Conservation (phyloP, 768 basidiomycete genomes). For the Naganishia friedmannii region DNA sequence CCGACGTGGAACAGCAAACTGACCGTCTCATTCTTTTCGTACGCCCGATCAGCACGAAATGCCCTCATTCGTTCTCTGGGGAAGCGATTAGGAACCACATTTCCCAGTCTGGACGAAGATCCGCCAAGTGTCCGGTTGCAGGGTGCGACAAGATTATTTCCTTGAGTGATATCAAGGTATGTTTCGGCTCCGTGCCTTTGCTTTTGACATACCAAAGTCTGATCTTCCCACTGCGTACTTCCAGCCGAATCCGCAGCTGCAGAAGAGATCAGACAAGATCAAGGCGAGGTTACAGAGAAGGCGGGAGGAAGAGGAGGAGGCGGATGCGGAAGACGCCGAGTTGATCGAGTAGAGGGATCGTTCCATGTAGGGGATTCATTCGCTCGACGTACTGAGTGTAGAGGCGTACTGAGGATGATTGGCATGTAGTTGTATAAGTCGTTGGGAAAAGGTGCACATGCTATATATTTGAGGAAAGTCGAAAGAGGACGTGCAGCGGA, state of each 20-base stretch:
- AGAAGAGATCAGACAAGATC: slow-evolving; percentile 35
- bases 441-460: no score
- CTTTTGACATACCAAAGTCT: no score
- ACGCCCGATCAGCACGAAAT: slow-evolving; percentile 57
- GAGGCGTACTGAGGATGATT: no score
- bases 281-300: slow-evolving; percentile 23
- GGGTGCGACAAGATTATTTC: slow-evolving; percentile 42
- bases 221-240: no score
- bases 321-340: slow-evolving; percentile 33
- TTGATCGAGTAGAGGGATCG: slow-evolving; percentile 16
- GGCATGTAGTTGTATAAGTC: no score
- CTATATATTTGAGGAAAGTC: no score
- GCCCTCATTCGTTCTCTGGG: slow-evolving; percentile 78
- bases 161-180: slow-evolving; percentile 44
- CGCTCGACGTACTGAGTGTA: neutral
- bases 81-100: slow-evolving; percentile 69
- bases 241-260: slow-evolving; percentile 33
- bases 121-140: slow-evolving; percentile 48
- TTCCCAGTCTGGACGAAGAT: slow-evolving; percentile 4
- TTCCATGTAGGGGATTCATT: neutral
- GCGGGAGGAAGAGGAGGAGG: slow-evolving; percentile 32
- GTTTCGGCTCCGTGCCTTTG: neutral
- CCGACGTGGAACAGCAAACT: neutral
- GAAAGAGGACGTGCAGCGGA: no score
- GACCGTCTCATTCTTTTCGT: neutral